These are phyloP conservation scores for Saccharomycopsis malanga DNA, from an alignment of 805 yeast species.

Conservation along the genomic window DNA sequence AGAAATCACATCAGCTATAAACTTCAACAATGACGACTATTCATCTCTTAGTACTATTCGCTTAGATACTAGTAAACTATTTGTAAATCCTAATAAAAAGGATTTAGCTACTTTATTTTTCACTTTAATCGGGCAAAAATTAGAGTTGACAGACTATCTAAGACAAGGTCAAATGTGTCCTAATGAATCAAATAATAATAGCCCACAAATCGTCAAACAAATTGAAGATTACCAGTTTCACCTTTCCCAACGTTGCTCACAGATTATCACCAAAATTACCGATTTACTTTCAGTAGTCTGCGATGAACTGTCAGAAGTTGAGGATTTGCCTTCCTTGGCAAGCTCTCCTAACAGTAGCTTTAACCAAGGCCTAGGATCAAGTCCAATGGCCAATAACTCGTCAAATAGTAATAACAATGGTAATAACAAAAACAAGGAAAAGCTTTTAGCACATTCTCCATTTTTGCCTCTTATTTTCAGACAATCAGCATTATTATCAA, in stretches of 20 bases:
- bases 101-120: constrained; percentile 24
- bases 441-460: constrained; percentile 24
- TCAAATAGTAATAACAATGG: constrained; percentile 19
- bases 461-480: constrained; percentile 27
- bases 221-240: constrained; percentile 8
- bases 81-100: constrained; percentile 7
- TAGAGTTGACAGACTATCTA: constrained; percentile 29
- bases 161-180: constrained; percentile 18
- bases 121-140: constrained; percentile 29
- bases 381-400: constrained; percentile 24
- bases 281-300: constrained; percentile 23
- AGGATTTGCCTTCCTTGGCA: too few relatives aligned
- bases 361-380: too few relatives aligned
- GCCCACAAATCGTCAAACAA: background rate
- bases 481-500: constrained; percentile 26
- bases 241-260: constrained; percentile 2
- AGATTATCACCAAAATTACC: constrained; percentile 7
- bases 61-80: background rate
- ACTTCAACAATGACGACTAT: background rate
- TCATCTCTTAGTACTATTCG: constrained; percentile 11
- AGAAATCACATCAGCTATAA: constrained; percentile 11
- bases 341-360: too few relatives aligned
- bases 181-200: too few relatives aligned
- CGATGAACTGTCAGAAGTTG: background rate
- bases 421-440: constrained; percentile 20